A percentile compares a stretch with the other conserved stretches of the same genome.
Conservation (phyloP, 805 yeast genomes). For the Lipomyces spencermartinsiae region DNA sequence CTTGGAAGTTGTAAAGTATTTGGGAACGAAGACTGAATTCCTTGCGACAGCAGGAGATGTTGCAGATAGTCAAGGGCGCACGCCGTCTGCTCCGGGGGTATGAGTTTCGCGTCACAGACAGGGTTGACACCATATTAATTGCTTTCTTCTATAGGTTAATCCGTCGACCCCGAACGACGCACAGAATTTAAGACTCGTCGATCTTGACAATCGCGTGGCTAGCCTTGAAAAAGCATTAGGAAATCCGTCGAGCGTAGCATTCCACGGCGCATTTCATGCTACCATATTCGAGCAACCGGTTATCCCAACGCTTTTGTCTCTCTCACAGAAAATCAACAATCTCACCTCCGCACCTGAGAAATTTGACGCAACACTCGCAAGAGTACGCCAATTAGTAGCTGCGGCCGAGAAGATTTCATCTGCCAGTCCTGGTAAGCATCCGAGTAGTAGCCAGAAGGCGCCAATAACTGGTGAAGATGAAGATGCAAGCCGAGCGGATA, state of each 20-base stretch:
- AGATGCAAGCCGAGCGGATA: slow-evolving; percentile 5
- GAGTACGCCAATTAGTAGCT: not conserved
- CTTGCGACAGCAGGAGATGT: not conserved
- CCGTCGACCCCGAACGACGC: slow-evolving; percentile 4
- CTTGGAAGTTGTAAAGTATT: not conserved
- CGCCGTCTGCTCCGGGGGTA: not conserved
- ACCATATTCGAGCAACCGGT: slow-evolving; percentile 27
- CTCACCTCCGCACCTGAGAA: slow-evolving; percentile 24
- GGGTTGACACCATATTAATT: not conserved
- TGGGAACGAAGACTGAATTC: not conserved
- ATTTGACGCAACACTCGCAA: slow-evolving; percentile 2
- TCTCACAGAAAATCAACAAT: slow-evolving; percentile 21
- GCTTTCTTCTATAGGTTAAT: not conserved
- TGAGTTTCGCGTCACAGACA: not conserved
- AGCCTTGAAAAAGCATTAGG: slow-evolving; percentile 25
- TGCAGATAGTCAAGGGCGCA: not conserved
- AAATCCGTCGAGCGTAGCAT: slow-evolving; percentile 17
- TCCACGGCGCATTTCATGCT: slow-evolving; percentile 9
- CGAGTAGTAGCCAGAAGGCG: not conserved
- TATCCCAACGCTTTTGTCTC: slow-evolving; percentile 23
- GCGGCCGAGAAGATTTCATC: not conserved
- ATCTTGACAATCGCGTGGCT: slow-evolving; percentile 26
- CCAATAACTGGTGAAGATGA: not conserved
- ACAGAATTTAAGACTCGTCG: not conserved
- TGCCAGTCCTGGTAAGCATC: not conserved